Conservation (phyloP, 495 filamentous ascomycete genomes). For the Trichoderma gamsii region DNA sequence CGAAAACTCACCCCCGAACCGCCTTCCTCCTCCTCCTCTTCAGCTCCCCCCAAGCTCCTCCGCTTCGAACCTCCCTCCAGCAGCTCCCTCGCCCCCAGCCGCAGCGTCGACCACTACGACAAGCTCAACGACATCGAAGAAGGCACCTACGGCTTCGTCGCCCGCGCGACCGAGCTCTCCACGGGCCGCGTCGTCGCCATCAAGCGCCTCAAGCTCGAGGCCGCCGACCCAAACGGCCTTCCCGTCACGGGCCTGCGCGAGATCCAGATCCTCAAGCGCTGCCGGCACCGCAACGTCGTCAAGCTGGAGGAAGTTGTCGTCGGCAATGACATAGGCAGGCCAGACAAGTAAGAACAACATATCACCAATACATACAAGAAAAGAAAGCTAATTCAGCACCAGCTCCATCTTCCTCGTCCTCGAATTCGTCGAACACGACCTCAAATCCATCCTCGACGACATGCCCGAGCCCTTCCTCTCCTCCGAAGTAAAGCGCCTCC, state of each 20-base stretch:
- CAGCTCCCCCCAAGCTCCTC: slow-evolving; percentile 46
- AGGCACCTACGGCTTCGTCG: slow-evolving; percentile 92
- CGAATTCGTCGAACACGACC: slow-evolving; percentile 97
- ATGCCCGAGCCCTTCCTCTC: slow-evolving; percentile 92
- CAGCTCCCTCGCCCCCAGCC: slow-evolving; percentile 48
- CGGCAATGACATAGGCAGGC: slow-evolving; percentile 54
- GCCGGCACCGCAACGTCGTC: slow-evolving; percentile 69
- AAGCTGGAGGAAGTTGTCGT: slow-evolving; percentile 79
- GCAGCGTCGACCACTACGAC: slow-evolving; percentile 85
- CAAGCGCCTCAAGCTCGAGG: slow-evolving; percentile 91
- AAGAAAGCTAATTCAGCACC: slow-evolving; percentile 7
- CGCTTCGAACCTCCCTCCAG: slow-evolving; percentile 66
- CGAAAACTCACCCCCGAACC: slow-evolving; percentile 41
- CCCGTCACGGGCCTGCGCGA: slow-evolving; percentile 90
- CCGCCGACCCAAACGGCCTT: slow-evolving; percentile 68
- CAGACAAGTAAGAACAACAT: slow-evolving; percentile 59
- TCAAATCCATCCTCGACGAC: slow-evolving; percentile 86
- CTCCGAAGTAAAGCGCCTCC: slow-evolving; percentile 86
- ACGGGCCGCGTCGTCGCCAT: slow-evolving; percentile 87
- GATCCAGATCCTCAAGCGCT: slow-evolving; percentile 56
- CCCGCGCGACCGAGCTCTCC: slow-evolving; percentile 68
- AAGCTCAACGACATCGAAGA: slow-evolving; percentile 95
- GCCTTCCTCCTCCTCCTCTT: slow-evolving; percentile 32
- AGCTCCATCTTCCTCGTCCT: slow-evolving; percentile 86
- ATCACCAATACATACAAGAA: too few relatives aligned